These are phyloP conservation scores for Echria macrotheca DNA, from an alignment of 495 filamentous ascomycete genomes.

Conservation along the genomic window DNA sequence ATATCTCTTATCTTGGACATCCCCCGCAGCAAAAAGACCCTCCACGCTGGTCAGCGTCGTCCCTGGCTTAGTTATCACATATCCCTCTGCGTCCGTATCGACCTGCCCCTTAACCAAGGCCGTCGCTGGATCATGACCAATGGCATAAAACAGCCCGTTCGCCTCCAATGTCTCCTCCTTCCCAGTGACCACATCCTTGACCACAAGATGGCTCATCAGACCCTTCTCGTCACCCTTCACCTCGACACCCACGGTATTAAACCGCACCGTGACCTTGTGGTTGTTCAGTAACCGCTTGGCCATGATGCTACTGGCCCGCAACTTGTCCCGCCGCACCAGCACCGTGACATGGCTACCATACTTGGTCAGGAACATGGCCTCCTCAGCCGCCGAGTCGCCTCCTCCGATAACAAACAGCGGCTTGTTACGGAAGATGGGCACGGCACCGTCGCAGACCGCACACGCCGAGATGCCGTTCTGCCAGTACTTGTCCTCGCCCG, in stretches of 20 bases:
- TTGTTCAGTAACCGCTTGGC: slow-evolving; percentile 74
- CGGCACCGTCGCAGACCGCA: slow-evolving; percentile 94
- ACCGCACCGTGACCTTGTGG: slow-evolving; percentile 83
- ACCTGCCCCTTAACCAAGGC: slow-evolving; percentile 79
- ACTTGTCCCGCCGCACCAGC: slow-evolving; percentile 76
- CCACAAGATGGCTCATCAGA: slow-evolving; percentile 75
- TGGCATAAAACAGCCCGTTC: slow-evolving; percentile 94
- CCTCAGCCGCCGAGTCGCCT: slow-evolving; percentile 94
- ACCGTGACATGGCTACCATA: slow-evolving; percentile 94
- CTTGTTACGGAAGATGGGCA: slow-evolving; percentile 96
- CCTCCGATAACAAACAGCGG: slow-evolving; percentile 93
- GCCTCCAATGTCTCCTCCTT: slow-evolving; percentile 75
- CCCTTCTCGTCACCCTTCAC: slow-evolving; percentile 80
- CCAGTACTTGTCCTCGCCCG: slow-evolving; percentile 94
- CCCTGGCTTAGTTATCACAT: slow-evolving; percentile 84
- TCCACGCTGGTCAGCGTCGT: slow-evolving; percentile 82
- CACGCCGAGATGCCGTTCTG: slow-evolving; percentile 94
- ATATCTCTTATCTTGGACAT: slow-evolving; percentile 98
- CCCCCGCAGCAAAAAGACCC: slow-evolving; percentile 94
- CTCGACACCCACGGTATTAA: slow-evolving; percentile 74
- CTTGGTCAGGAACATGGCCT: slow-evolving; percentile 96
- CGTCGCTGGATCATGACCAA: slow-evolving; percentile 95
- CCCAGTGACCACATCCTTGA: slow-evolving; percentile 77
- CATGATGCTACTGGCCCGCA: slow-evolving; percentile 88
- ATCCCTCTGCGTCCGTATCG: slow-evolving; percentile 76